Conservation (phyloP, 257 asterid genomes). For the Jacaranda copaia region DNA sequence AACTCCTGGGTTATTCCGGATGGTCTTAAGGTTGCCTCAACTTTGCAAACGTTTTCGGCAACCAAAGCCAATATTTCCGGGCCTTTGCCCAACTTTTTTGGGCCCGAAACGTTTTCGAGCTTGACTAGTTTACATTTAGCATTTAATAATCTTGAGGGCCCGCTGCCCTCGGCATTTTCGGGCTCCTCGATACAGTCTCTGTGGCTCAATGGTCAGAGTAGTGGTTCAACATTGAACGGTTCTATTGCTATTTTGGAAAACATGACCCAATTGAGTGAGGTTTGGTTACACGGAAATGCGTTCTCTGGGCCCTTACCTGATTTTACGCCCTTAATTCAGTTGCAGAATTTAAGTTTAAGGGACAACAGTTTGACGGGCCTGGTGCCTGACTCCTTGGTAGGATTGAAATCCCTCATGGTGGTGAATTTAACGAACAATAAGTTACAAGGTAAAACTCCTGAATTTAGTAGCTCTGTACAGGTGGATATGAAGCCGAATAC, state of each 20-base stretch:
- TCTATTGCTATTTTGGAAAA: conserved; percentile 56
- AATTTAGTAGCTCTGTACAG: conserved; percentile 45
- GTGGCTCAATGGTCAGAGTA: conserved; percentile 71
- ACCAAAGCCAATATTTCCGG: conserved; percentile 59
- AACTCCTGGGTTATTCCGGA: conserved; percentile 66
- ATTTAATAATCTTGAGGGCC: conserved; percentile 67
- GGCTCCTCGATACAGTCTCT: conserved; percentile 57
- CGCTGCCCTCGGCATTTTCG: conserved; percentile 61
- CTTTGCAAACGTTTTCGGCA: conserved; percentile 66
- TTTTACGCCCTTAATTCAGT: conserved; percentile 47
- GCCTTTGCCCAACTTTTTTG: conserved; percentile 63
- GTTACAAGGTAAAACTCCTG: conserved; percentile 77
- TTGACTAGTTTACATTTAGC: conserved; percentile 53
- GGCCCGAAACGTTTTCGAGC: conserved; percentile 50
- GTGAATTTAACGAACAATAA: conserved; percentile 76
- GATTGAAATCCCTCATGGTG: conserved; percentile 43
- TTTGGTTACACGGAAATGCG: conserved; percentile 69
- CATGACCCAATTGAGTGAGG: conserved; percentile 58
- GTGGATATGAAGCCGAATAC: conserved; percentile 41
- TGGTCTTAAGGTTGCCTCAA: conserved; percentile 50
- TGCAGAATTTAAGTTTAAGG: conserved; percentile 63
- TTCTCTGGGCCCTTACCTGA: conserved; percentile 76
- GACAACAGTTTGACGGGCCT: conserved; percentile 74
- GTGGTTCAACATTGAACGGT: conserved; percentile 59
- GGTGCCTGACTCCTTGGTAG: conserved; percentile 63